Conservation (phyloP, 345 rosid genomes). For the Ceriops decandra region DNA sequence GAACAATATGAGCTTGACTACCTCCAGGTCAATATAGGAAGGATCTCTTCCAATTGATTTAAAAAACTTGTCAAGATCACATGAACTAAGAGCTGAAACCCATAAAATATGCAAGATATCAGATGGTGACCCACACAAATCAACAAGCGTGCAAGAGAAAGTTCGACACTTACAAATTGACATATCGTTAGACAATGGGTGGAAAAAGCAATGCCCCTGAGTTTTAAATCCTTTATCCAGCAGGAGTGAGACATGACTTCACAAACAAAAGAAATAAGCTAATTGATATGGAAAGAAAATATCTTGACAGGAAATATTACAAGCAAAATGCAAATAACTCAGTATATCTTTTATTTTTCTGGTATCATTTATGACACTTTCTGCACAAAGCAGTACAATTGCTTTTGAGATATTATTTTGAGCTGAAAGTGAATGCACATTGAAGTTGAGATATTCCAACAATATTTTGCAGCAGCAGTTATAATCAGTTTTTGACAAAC, state of each 20-base stretch:
- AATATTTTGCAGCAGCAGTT: too few species aligned
- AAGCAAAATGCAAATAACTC: too few species aligned
- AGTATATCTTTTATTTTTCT: too few species aligned
- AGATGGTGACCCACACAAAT: too few species aligned
- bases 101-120: background rate
- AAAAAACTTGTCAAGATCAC: slow-evolving; percentile 72
- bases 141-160: background rate
- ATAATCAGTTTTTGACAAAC: too few species aligned
- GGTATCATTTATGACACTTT: too few species aligned
- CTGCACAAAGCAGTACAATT: too few species aligned
- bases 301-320: too few species aligned
- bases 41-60: slow-evolving; percentile 45
- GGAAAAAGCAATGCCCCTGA: slow-evolving; percentile 70
- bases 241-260: slow-evolving; percentile 69
- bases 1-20: slow-evolving; percentile 19
- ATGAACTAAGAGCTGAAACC: slow-evolving; percentile 53
- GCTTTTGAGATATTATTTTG: too few species aligned
- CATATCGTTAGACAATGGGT: slow-evolving; percentile 76
- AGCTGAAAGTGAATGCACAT: too few species aligned
- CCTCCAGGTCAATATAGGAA: slow-evolving; percentile 75
- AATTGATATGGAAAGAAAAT: background rate
- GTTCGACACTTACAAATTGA: slow-evolving; percentile 57
- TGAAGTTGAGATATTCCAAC: too few species aligned
- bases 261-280: slow-evolving; percentile 6
- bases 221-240: slow-evolving; percentile 69